These are phyloP conservation scores for Phytophthora meadii DNA, from an alignment of 352 stramenopile genomes.

Conservation along the genomic window DNA sequence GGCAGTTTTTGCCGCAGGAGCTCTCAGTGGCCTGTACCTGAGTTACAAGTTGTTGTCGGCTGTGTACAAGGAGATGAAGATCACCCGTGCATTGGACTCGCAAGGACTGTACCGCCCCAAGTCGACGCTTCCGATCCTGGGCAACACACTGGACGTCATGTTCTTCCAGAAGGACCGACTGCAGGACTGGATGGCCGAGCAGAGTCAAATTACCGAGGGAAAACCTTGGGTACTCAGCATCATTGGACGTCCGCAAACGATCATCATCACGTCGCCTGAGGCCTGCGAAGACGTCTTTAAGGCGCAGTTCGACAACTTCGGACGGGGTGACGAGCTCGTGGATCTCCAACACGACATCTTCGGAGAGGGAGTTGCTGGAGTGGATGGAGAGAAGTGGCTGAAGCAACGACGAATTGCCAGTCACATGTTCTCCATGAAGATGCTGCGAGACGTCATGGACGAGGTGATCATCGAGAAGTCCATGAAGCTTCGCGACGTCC, in stretches of 20 bases:
- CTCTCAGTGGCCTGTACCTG: conserved; percentile 31
- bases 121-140: conserved; percentile 48
- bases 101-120: conserved; percentile 38
- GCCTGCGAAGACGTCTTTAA: conserved; percentile 45
- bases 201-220: conserved; percentile 44
- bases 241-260: conserved; percentile 44
- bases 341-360: conserved; percentile 52
- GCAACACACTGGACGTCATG: conserved; percentile 51
- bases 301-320: conserved; percentile 63
- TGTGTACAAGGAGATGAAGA: conserved; percentile 40
- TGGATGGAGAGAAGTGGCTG: conserved; percentile 56
- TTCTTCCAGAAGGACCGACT: conserved; percentile 49
- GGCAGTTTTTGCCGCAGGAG: conserved; percentile 20
- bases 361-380: conserved; percentile 53
- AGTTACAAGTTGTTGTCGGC: conserved; percentile 34
- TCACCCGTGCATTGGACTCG: conserved; percentile 35
- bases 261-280: conserved; percentile 50
- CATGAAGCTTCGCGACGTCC: conserved; percentile 37
- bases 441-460: conserved; percentile 44
- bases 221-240: conserved; percentile 58
- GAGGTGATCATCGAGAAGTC: conserved; percentile 46
- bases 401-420: conserved; percentile 72
- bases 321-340: conserved; percentile 33
- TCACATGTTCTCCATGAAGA: conserved; percentile 76
- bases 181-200: conserved; percentile 68